Base-by-base conservation (phyloP, 1,284 basidiomycete genomes). In the Wallemia mellicola region DNA sequence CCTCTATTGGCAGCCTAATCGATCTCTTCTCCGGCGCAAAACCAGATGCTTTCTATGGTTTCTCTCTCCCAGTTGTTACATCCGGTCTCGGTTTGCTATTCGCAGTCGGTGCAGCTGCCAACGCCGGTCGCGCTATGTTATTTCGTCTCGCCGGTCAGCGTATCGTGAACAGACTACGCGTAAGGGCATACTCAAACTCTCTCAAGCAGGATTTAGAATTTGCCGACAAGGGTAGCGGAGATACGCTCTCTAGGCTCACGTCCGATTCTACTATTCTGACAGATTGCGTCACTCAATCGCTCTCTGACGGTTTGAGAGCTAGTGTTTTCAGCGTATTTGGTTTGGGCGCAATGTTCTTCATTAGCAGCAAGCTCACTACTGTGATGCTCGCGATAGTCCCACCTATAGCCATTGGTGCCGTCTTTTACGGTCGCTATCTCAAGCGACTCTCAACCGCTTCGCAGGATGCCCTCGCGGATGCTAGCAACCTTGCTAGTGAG, bases 371-470 rank as follows among this genome's bases (percentile, higher is more conserved):
- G 60, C 73, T 98, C 61, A 95, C 92, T 0, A 69, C 86, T 58
- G 75, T 96, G 62, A 96, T 96, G 92, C 77, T 96, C 62, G 79
- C 81, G 24, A 80, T 95, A 59, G 89, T 98, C 0, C 94, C 92
- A 2, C 92, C 92, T 0, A 82, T 96, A 9, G 92, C 89, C 5
- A 76, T 98, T 61, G 91, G 88, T 63, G 91, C 89, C 56, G 91
- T 96, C 19, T 86, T 89, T 68, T 98, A 96, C 67, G 92, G 92
- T 61, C 79, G 88, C 15, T 98, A 95, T 70, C 72, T 98, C 58
- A 89, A 92, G 67, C 82, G 81, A 63, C 76, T 98, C 1, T 89
- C 87, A 17, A 87, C 86, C 67, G 75, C 81, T 65, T 94, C 91
- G 2, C 92, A 98, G 68, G 87, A 92, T 67, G 86, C 88, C 1